These are phyloP conservation scores for Hypoxylon sp. DNA, from an alignment of 2,329 filamentous ascomycete species.

Conservation along the genomic window DNA sequence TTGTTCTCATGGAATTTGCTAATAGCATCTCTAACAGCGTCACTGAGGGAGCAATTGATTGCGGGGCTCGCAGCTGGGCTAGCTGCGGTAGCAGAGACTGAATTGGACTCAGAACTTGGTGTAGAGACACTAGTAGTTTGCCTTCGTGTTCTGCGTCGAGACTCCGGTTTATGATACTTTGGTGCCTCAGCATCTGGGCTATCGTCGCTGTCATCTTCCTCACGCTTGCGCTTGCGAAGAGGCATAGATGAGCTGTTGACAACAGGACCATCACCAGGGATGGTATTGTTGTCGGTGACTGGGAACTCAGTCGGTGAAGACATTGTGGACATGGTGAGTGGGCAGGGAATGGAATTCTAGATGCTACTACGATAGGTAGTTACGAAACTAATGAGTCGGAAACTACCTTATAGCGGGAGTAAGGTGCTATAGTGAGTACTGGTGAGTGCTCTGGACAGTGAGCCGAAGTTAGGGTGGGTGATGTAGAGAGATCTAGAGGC, in stretches of 20 bases:
- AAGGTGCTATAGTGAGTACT: background rate
- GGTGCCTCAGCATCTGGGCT: background rate
- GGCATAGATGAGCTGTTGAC: too few relatives aligned
- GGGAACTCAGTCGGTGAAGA: background rate
- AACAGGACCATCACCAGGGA: too few relatives aligned
- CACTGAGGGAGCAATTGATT: background rate
- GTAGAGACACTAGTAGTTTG: too few relatives aligned
- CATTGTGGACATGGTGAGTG: background rate
- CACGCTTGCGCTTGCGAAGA: background rate
- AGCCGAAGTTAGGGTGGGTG: background rate
- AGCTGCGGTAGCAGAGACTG: too few relatives aligned
- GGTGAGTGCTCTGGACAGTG: background rate
- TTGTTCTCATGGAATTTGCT: constrained; percentile 4
- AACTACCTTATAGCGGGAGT: background rate
- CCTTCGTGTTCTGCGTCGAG: too few relatives aligned
- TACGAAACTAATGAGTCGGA: background rate
- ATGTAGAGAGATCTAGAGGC: background rate
- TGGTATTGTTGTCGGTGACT: background rate
- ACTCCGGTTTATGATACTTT: background rate
- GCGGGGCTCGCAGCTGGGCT: background rate
- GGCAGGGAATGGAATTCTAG: background rate
- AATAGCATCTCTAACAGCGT: background rate
- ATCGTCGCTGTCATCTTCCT: background rate
- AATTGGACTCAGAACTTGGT: too few relatives aligned
- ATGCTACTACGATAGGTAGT: background rate